Conservation (phyloP, 2,329 filamentous ascomycete genomes). For the Elsinoe australis region DNA sequence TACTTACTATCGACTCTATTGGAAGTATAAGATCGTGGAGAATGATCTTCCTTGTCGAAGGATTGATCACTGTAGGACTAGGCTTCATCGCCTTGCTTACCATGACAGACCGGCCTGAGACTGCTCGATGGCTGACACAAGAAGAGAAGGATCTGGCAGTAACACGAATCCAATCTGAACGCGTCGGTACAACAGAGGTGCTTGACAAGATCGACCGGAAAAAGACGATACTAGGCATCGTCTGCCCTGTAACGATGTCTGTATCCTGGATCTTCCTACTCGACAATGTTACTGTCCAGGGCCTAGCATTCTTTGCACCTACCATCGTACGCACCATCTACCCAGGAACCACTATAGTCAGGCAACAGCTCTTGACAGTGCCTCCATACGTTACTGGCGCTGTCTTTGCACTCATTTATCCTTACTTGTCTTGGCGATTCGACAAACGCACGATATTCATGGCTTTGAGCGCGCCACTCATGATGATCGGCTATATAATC, state of each 20-base stretch:
- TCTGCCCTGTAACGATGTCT: slow-evolving; percentile 53
- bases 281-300: slow-evolving; percentile 64
- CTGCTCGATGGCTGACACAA: slow-evolving; percentile 56
- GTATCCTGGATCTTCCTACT: slow-evolving; percentile 55
- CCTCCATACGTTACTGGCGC: slow-evolving; percentile 63
- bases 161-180: slow-evolving; percentile 61
- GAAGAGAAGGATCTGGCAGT: slow-evolving; percentile 61
- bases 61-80: slow-evolving; percentile 53
- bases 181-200: slow-evolving; percentile 53
- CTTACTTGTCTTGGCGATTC: slow-evolving; percentile 53
- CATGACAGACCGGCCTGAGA: slow-evolving; percentile 61
- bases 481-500: slow-evolving; percentile 64
- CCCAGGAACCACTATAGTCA: slow-evolving; percentile 48
- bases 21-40: slow-evolving; percentile 53
- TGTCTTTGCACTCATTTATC: slow-evolving; percentile 57
- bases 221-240: slow-evolving; percentile 56
- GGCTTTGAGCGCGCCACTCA: slow-evolving; percentile 51
- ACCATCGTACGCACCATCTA: slow-evolving; percentile 66
- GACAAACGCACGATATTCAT: slow-evolving; percentile 56
- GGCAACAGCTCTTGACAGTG: slow-evolving; percentile 62
- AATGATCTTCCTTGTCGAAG: slow-evolving; percentile 67
- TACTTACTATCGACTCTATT: slow-evolving; percentile 54
- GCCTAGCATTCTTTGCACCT: slow-evolving; percentile 61
- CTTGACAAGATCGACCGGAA: slow-evolving; percentile 54
- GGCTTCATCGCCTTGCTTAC: slow-evolving; percentile 55